These are phyloP conservation scores for Zymoseptoria brevis DNA, from an alignment of 2,329 filamentous ascomycete genomes.

Conservation along the genomic window DNA sequence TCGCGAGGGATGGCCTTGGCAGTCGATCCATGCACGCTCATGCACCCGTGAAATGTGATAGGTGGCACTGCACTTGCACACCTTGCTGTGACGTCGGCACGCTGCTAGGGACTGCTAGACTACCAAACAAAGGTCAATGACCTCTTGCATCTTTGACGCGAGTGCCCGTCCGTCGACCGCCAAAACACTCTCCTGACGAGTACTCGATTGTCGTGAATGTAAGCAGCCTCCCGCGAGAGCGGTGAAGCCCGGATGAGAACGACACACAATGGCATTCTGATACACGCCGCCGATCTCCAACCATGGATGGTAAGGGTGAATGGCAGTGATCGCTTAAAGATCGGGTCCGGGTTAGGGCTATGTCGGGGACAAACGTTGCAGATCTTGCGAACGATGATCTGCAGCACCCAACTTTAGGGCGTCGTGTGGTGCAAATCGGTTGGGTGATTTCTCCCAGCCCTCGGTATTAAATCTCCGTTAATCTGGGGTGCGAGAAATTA, in stretches of 20 bases:
- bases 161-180: not conserved
- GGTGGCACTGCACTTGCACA: constrained; percentile 3
- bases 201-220: not conserved
- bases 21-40: constrained; percentile 24
- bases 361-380: constrained; percentile 13
- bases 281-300: not conserved
- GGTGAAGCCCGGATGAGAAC: not conserved
- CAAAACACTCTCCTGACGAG: not conserved
- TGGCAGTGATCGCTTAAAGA: not conserved
- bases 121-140: constrained; percentile 11
- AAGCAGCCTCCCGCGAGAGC: not conserved
- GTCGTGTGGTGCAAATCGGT: not conserved
- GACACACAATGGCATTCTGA: not conserved
- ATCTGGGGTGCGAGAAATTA: not conserved
- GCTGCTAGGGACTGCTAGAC: constrained; percentile 12
- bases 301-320: not conserved
- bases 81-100: constrained; percentile 20
- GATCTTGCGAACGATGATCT: constrained; percentile 23
- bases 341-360: constrained; percentile 8
- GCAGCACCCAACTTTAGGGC: constrained; percentile 3
- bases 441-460: not conserved
- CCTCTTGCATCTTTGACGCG: not conserved
- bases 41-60: constrained; percentile 6
- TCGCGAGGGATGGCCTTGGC: constrained; percentile 15
- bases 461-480: not conserved